Evolutionary conservation across 1,284 basidiomycete species (phyloP).

Genomic region (Meripilus lineatus): DNA sequence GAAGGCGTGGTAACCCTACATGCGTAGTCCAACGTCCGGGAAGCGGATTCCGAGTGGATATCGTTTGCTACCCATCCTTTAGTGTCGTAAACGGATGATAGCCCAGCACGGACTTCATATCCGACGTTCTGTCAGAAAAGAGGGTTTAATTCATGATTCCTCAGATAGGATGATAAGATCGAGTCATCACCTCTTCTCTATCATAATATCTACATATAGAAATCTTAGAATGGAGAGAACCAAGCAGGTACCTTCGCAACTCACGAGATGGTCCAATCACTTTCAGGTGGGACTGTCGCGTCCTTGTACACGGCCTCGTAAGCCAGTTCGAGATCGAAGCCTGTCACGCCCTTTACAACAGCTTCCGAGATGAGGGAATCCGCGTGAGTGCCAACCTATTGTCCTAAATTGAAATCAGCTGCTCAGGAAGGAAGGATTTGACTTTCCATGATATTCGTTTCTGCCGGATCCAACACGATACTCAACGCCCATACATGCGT

Average conservation of each 20-base stretch:
- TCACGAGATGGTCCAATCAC: constrained; percentile 56
- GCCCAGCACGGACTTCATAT: constrained; percentile 77
- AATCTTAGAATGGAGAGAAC: neutral
- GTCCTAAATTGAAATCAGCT: neutral
- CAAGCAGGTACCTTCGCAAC: constrained; percentile 12
- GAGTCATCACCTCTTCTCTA: constrained; percentile 58
- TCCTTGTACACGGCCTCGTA: constrained; percentile 78
- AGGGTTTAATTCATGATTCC: neutral
- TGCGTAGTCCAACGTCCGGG: constrained; percentile 74
- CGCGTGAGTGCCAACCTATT: constrained; percentile 70
- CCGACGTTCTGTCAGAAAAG: constrained; percentile 57
- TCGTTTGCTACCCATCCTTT: constrained; percentile 79
- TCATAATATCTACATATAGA: constrained; percentile 53
- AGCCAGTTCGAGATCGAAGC: constrained; percentile 61
- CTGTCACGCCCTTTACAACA: constrained; percentile 57
- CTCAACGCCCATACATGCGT: neutral
- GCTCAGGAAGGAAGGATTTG: neutral
- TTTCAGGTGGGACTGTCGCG: constrained; percentile 59
- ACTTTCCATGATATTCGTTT: constrained; percentile 70
- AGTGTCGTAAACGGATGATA: constrained; percentile 62
- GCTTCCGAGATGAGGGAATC: constrained; percentile 81
- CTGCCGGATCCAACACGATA: constrained; percentile 24
- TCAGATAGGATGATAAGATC: neutral
- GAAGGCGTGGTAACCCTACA: constrained; percentile 39
- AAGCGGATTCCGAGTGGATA: constrained; percentile 74